Evolutionary conservation across 306 rosid species (phyloP), one percentile per base, ranked within the genome.

Genomic region (Gastrolobium bilobum): DNA sequence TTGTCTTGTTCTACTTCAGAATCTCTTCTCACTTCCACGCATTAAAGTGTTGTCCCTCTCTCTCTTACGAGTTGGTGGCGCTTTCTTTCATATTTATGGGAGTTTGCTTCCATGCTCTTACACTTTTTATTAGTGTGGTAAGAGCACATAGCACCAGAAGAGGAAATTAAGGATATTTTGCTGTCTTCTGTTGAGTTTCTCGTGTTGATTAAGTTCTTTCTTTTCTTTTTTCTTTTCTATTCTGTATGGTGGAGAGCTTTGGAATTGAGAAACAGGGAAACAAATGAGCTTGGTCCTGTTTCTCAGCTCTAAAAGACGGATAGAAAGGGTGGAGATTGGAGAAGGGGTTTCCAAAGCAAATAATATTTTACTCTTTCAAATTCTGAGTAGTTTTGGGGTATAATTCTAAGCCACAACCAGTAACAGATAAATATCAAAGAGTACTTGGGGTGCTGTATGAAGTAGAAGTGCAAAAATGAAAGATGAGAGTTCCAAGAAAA

Each of bases 11-110:
- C 89, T 82, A 81, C 89, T 73, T 85, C 86, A 85, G 94, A 92
- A 87, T 92, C 96, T 89, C 90, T 69, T 90, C 90, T 90, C 96
- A 89, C 93, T 90, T 79, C 91, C 93, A 90, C 90, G 88, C 91
- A 90, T 87, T 88, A 79, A 88, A 90, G 90, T 47, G 65, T 53
- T 77, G 30, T 78, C 85, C 75, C 78, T 84, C 84, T 66, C 38
- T 82, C 83, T 86, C 69, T 70, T 37, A 11, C 4, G 4, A 65
- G 69, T 35, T 56, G 60, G 42, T 43, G 57, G 68, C 84, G 79
- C 75, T 85, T 85, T 86, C 87, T 78, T 56, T 71, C 81, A 79
- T 89, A 76, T 86, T 85, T 84, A 70, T 76, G 78, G 69, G 59
- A 46, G 42, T 78, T 82, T 83, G 79, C 68, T 84, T 68, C 86